Base-by-base conservation (phyloP, 192 early-diverging fungal genomes). In the Gamsiella multidivaricata region DNA sequence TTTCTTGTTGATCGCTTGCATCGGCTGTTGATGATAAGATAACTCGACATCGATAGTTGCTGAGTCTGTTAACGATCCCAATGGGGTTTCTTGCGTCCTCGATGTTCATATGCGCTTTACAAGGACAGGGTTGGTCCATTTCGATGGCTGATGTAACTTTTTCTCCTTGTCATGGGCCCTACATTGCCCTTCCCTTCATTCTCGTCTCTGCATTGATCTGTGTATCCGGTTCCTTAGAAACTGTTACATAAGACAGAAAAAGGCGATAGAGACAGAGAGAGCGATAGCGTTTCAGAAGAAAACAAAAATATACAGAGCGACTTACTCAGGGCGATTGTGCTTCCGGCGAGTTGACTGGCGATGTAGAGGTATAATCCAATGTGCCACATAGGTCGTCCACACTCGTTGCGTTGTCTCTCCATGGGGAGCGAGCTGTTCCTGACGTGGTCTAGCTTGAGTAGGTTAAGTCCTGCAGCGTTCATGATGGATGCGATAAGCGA, bases 261-360 rank as follows among this genome's bases (percentile, higher is more conserved):
- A 41, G 39, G 8, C 14, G 8, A 41, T 41, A 14, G 7, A 41
- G 39, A 41, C 14, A 41, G 39, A 14, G 8, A 14, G 39, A 41
- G 39, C 7, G 8, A 41, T 10, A 14, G 39, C 39, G 14, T 50
- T 64, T 14, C 3, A 22, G 14, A 17, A 3, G 1, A 62, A 50
- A 50, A 32, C 11, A 41, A 31, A 8, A 54, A 34, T 18, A 41
- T 31, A 11, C 15, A 54, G 22, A 22, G 2, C 37, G 32, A 72
- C 86, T 82, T 83, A 88, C 88, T 85, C 33, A 89, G 58, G 33
- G 87, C 87, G 34, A 88, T 75, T 6, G 87, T 86, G 32, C 84
- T 88, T 11, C 88, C 87, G 28, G 85, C 70, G 11, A 82, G 51
- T 53, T 88, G 85, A 73, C 83, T 84, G 14, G 61, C 41, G 37